Base-by-base conservation (phyloP, 2,329 filamentous ascomycete species). In the Aspergillus flavus region DNA sequence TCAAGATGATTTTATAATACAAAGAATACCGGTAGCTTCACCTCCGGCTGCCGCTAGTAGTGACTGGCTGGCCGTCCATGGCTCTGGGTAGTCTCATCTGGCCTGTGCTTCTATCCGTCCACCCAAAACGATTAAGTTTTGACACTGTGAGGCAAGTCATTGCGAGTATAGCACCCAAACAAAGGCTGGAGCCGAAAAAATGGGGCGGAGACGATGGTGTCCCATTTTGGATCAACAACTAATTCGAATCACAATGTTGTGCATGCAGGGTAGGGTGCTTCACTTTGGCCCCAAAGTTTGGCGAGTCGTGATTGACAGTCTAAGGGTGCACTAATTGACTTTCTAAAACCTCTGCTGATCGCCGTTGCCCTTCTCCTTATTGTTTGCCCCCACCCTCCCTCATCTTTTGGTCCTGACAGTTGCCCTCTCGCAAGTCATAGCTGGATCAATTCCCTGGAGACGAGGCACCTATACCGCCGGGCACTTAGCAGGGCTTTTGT, bases 171-270 rank as follows among this genome's bases (percentile, higher is more conserved):
- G 58, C 48, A 57, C 23, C 59, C 57, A 59, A 62, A 67, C 45
- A 46, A 62, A 61, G 64, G 45, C 45, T 50, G 57, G 50, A 52
- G 50, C 65, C n/a, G n/a, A 34, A 55, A 48, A 61, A 32, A 65
- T 64, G 63, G 62, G 58, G 65, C 62, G 21, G 59, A 50, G 48
- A 28, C 48, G 23, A 36, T 28, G 32, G 52, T 30, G 62, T 60
- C 23, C 58, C 63, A 58, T 53, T 61, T 62, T 64, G 26, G 45
- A 50, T 34, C 50, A 52, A 55, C 30, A n/a, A 32, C 48, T 53
- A 41, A 52, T 43, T 55, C 57, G 52, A 64, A 65, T 58, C 59
- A 59, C 56, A 26, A 69, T 69, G 64, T 68, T 54, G 59, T 68
- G 64, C 63, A 68, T 67, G 59, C 64, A 59, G 53, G 30, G 60